phyloP scores from a whole-genome alignment of 163 green algal genomes.

The Chlorella variabilis region DNA sequence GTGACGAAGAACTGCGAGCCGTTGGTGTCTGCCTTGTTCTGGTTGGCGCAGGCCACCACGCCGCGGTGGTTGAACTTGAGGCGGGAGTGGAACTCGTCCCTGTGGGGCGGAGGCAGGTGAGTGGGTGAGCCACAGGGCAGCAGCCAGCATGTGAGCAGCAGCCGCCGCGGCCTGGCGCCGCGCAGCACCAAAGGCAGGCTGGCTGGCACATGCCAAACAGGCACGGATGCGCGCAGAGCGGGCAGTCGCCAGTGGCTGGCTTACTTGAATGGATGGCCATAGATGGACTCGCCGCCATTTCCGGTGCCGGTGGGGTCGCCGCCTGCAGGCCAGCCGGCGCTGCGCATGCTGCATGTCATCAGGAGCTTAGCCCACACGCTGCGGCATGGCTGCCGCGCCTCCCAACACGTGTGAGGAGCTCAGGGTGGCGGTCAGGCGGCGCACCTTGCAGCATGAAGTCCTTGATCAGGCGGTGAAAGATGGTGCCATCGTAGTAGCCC shows the following conservation, averaged over 20 bases:
- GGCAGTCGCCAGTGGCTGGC: too few relatives aligned
- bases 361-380: too few relatives aligned
- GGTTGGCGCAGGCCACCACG: conserved; percentile 94
- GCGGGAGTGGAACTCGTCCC: conserved; percentile 96
- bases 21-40: conserved; percentile 90
- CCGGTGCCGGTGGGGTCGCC: conserved; percentile 85
- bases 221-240: too few relatives aligned
- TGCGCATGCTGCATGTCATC: not conserved
- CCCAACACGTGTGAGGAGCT: too few relatives aligned
- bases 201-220: too few relatives aligned
- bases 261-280: conserved; percentile 65
- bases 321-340: not conserved
- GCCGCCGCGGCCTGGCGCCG: too few relatives aligned
- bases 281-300: conserved; percentile 85
- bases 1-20: conserved; percentile 98
- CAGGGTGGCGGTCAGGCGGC: too few relatives aligned
- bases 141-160: too few relatives aligned
- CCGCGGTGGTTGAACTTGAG: conserved; percentile 93
- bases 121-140: too few relatives aligned
- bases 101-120: conserved; percentile 35
- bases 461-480: conserved; percentile 92
- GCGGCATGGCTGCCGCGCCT: too few relatives aligned
- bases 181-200: too few relatives aligned
- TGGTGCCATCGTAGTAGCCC: conserved; percentile 92
- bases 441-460: conserved; percentile 74